Conservation (phyloP, 306 rosid genomes). For the Ochetophila trinervis region DNA sequence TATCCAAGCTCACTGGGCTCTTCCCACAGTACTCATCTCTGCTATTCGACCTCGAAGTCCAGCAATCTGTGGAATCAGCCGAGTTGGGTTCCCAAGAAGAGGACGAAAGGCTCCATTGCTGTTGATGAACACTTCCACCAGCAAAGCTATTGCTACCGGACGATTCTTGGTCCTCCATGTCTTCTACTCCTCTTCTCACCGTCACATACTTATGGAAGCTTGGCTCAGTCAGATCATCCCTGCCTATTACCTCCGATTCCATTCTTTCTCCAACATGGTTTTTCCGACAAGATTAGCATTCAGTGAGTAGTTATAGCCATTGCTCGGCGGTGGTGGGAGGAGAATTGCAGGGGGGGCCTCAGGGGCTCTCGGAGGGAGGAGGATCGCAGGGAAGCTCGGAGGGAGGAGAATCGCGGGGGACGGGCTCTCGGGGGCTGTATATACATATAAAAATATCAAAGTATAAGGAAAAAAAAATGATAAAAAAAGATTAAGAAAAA, state of each 20-base stretch:
- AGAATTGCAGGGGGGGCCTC: no score
- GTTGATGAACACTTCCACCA: slow-evolving; percentile 38
- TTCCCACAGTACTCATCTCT: no score
- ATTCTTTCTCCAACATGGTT: slow-evolving; percentile 44
- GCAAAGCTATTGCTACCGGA: slow-evolving; percentile 69
- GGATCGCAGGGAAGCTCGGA: no score
- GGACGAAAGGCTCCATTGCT: slow-evolving; percentile 33
- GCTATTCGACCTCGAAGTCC: slow-evolving; percentile 52
- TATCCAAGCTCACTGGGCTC: slow-evolving; percentile 25
- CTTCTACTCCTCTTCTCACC: slow-evolving; percentile 55
- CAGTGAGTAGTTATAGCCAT: slow-evolving; percentile 26
- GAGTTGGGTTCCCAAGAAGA: slow-evolving; percentile 73
- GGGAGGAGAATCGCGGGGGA: no score
- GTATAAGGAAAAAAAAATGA: no score
- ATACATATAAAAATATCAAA: no score
- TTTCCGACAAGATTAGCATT: slow-evolving; percentile 25
- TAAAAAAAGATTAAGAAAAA: no score
- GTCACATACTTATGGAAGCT: slow-evolving; percentile 89
- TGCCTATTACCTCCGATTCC: slow-evolving; percentile 60
- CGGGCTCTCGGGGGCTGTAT: no score
- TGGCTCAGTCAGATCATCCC: slow-evolving; percentile 71
- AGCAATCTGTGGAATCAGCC: slow-evolving; percentile 56
- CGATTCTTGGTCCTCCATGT: slow-evolving; percentile 72
- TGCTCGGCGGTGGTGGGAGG: slow-evolving; percentile 24
- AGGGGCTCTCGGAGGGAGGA: no score